Evolutionary conservation across 805 yeast species (phyloP), one percentile per base, ranked within the genome.

Genomic region (Myxozyma mucilagina): DNA sequence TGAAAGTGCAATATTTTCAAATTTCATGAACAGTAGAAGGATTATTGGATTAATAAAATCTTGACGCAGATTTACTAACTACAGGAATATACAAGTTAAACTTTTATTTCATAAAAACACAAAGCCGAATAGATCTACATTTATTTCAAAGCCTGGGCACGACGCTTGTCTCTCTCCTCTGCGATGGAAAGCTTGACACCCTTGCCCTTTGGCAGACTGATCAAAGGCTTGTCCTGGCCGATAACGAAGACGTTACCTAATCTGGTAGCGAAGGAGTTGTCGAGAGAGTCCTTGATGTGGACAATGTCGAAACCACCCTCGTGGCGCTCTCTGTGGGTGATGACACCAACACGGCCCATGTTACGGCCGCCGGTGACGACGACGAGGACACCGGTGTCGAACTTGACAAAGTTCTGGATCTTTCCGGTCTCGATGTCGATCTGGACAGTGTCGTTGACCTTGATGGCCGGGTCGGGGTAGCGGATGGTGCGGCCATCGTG

Each of bases 401-500:
- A 89, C 81, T 88, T 87, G 80, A 93, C 84, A 82, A 80, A 89
- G 71, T 89, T 92, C 63, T 87, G 80, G 78, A 91, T 87, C 86
- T 93, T 93, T 80, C 97, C 97, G 71, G 97, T 80, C 73, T 93
- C 96, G 76, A 93, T 84, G 82, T 93, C 97, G 77, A 93, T 82
- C 87, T 92, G 92, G 78, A 93, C 97, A 73, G 98, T 89, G 84
- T 93, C 99, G 86, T 94, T 92, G 76, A 90, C 91, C 83, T 84
- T 93, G 87, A 93, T 86, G 73, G 82, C 80, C 82, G 99, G 99
- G 79, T 93, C 98, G 80, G 98, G 98, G 90, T 92, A 93, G 83
- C 98, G 92, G 84, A 93, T 83, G 78, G 99, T 93, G 87, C 99
- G 92, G 82, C 99, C 98, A 78, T 93, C 99, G 87, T 93, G 99